These are phyloP conservation scores for Liriodendron chinense DNA, from an alignment of 164 flowering plant species.

Conservation along the genomic window DNA sequence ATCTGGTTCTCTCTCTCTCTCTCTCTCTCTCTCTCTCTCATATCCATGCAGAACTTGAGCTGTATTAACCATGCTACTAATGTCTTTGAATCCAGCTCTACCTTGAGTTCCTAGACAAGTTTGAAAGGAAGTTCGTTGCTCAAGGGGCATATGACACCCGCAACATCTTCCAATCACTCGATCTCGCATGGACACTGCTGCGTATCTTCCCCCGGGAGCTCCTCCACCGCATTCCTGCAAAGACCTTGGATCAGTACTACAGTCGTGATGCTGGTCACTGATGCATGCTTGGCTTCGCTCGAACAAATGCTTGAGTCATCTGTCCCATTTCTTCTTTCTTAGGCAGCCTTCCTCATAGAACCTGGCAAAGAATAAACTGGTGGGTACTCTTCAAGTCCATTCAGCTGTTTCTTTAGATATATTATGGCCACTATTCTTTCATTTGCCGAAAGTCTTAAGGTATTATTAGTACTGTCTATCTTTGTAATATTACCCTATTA, in stretches of 20 bases:
- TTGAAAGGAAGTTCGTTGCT: slow-evolving; percentile 87
- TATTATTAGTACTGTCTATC: background rate
- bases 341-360: slow-evolving; percentile 1
- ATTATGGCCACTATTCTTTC: slow-evolving; percentile 25
- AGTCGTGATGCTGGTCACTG: slow-evolving; percentile 63
- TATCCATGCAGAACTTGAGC: background rate
- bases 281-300: background rate
- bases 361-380: slow-evolving; percentile 28
- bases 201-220: slow-evolving; percentile 97
- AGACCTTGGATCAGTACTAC: slow-evolving; percentile 85
- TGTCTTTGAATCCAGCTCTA: slow-evolving; percentile 67
- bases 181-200: slow-evolving; percentile 94
- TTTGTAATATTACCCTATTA: background rate
- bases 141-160: slow-evolving; percentile 99
- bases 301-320: background rate
- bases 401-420: slow-evolving; percentile 6
- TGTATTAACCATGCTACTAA: background rate
- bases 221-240: slow-evolving; percentile 96
- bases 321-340: slow-evolving; percentile 10
- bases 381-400: slow-evolving; percentile 8
- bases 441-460: background rate
- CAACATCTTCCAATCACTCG: slow-evolving; percentile 93
- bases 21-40: slow-evolving; percentile 8
- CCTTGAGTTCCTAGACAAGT: slow-evolving; percentile 90
- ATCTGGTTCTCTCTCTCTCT: slow-evolving; percentile 52